Evolutionary conservation across 1,284 basidiomycete species (phyloP).

Genomic region (Irpex rosettiformis): DNA sequence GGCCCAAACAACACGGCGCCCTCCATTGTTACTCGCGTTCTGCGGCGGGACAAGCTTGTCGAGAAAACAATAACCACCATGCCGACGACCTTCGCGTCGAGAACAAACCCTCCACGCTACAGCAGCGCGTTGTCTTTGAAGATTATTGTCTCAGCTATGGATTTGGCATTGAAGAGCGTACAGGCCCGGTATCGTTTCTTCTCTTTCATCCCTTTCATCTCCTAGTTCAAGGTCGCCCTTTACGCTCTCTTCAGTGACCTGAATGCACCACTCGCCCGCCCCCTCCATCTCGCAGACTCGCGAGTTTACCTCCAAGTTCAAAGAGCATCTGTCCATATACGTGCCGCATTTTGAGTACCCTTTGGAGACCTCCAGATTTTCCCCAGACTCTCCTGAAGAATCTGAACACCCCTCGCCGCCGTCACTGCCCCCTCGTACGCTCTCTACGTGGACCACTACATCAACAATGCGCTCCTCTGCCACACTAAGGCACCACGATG

Average conservation of each 20-base stretch:
- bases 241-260: constrained; percentile 4
- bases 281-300: constrained; percentile 14
- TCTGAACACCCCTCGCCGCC: constrained; percentile 10
- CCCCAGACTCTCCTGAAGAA: constrained; percentile 17
- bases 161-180: neutral
- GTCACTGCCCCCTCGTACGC: constrained; percentile 15
- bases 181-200: neutral
- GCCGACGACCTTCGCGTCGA: neutral
- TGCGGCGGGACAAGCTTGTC: constrained; percentile 3
- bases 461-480: constrained; percentile 18
- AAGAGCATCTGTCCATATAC: constrained; percentile 22
- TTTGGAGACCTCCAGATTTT: constrained; percentile 21
- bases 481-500: constrained; percentile 7
- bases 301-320: constrained; percentile 21
- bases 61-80: constrained; percentile 7
- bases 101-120: no score
- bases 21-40: constrained; percentile 11
- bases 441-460: constrained; percentile 23
- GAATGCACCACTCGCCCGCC: neutral
- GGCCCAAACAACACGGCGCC: constrained; percentile 7
- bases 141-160: constrained; percentile 6
- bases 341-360: constrained; percentile 21
- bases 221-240: neutral
- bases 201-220: neutral
- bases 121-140: neutral